phyloP scores from a whole-genome alignment of 2,329 filamentous ascomycete genomes.

The Botrytis hyacinthi region DNA sequence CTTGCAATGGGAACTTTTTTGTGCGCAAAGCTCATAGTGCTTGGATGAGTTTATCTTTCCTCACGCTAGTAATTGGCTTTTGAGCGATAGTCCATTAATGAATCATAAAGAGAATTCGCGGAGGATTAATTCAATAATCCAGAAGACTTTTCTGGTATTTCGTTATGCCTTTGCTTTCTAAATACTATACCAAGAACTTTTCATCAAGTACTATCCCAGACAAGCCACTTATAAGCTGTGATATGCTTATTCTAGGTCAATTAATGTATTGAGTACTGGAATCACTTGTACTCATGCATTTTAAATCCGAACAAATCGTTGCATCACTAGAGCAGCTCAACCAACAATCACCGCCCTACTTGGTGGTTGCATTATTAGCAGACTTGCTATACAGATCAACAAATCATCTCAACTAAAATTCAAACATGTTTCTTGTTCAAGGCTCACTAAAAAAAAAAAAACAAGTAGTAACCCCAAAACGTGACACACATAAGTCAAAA shows the following conservation, averaged over 20 bases:
- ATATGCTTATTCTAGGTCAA: background rate
- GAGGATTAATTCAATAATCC: background rate
- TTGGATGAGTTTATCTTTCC: background rate
- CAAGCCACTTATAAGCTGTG: background rate
- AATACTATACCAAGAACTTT: background rate
- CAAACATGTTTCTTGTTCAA: no score
- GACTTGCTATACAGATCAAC: rapidly evolving
- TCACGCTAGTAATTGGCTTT: background rate
- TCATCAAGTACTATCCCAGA: background rate
- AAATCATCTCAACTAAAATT: rapidly evolving
- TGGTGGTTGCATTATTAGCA: no score
- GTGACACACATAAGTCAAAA: background rate
- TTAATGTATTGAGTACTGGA: background rate
- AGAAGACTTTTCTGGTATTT: background rate
- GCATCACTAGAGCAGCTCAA: background rate
- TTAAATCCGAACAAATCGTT: background rate
- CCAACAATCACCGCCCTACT: no score
- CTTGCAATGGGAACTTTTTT: background rate
- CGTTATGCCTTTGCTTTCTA: background rate
- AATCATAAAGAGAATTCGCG: rapidly evolving
- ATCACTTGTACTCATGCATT: background rate
- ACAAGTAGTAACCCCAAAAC: background rate
- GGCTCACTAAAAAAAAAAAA: background rate
- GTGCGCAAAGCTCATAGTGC: no score
- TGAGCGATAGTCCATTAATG: background rate